Evolutionary conservation across 192 early-diverging fungal genomes (phyloP).

Genomic region (Paraglomus occultum): DNA sequence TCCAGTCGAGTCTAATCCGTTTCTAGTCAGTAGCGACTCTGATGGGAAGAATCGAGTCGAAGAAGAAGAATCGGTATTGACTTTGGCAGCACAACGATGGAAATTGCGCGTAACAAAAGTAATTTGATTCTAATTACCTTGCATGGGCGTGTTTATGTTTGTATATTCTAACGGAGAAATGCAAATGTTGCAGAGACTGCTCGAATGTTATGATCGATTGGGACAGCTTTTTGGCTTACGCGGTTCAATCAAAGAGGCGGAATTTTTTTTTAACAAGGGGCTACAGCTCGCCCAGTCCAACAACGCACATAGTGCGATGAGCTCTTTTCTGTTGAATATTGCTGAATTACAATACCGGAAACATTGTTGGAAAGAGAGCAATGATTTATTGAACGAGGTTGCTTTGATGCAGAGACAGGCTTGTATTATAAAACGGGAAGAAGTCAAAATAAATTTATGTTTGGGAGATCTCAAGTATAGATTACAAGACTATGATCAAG

Average conservation of each 20-base stretch:
- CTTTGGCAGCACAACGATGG: slow-evolving; percentile 31
- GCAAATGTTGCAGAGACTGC: slow-evolving; percentile 30
- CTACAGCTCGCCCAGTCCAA: slow-evolving; percentile 47
- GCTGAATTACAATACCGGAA: slow-evolving; percentile 55
- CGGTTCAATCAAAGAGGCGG: slow-evolving; percentile 59
- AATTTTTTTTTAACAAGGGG: slow-evolving; percentile 62
- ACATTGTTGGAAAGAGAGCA: slow-evolving; percentile 45
- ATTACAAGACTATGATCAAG: slow-evolving; percentile 38
- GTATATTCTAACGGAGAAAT: background rate
- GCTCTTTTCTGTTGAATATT: slow-evolving; percentile 44
- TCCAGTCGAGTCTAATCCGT: slow-evolving; percentile 22
- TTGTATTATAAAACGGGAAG: slow-evolving; percentile 19
- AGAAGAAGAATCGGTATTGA: background rate
- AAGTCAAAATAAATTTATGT: slow-evolving; percentile 11
- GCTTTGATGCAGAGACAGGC: background rate
- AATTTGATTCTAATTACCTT: slow-evolving; percentile 3
- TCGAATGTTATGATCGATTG: slow-evolving; percentile 48
- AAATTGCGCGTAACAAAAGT: slow-evolving; percentile 38
- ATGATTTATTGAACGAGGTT: slow-evolving; percentile 39
- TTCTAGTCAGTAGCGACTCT: slow-evolving; percentile 5
- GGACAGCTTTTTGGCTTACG: slow-evolving; percentile 51
- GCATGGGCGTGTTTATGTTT: background rate
- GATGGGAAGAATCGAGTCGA: background rate
- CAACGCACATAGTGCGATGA: slow-evolving; percentile 39
- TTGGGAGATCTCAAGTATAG: slow-evolving; percentile 52